Evolutionary conservation across 345 rosid species (phyloP).

Genomic region (Streptanthus diversifolius): DNA sequence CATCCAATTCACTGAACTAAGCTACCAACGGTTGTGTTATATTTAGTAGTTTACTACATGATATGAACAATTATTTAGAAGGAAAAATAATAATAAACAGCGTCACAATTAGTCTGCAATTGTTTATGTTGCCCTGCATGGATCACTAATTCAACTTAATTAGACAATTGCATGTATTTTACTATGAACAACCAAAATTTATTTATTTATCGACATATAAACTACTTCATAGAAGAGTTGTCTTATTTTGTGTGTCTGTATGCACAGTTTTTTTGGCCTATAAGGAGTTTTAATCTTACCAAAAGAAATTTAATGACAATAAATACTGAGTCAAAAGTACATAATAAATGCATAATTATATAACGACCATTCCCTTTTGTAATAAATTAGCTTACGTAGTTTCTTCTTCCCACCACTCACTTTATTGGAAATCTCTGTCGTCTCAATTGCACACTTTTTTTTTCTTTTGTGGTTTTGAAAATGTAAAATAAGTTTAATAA

Average conservation of each 20-base stretch:
- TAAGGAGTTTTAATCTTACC: not conserved
- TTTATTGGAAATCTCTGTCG: slow-evolving; percentile 20
- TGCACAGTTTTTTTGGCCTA: not conserved
- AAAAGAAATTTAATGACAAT: not conserved
- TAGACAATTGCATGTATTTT: not conserved
- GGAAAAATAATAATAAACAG: not conserved
- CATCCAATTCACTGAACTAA: not conserved
- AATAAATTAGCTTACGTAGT: slow-evolving; percentile 30
- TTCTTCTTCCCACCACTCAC: slow-evolving; percentile 28
- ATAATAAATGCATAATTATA: slow-evolving; percentile 24
- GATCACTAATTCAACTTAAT: not conserved
- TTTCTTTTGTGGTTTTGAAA: not conserved
- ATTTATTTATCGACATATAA: not conserved
- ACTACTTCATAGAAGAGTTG: not conserved
- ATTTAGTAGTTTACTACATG: not conserved
- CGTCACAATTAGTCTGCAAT: not conserved
- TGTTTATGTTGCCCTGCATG: not conserved
- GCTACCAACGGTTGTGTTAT: not conserved
- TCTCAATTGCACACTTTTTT: not conserved
- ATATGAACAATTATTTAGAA: not conserved
- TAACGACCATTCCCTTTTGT: slow-evolving; percentile 23
- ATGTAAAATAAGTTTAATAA: no score
- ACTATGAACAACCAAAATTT: not conserved
- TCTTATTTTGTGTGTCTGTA: not conserved
- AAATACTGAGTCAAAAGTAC: slow-evolving; percentile 30